Base-by-base conservation (phyloP, 164 flowering plant species). In the Sextonia rubra region DNA sequence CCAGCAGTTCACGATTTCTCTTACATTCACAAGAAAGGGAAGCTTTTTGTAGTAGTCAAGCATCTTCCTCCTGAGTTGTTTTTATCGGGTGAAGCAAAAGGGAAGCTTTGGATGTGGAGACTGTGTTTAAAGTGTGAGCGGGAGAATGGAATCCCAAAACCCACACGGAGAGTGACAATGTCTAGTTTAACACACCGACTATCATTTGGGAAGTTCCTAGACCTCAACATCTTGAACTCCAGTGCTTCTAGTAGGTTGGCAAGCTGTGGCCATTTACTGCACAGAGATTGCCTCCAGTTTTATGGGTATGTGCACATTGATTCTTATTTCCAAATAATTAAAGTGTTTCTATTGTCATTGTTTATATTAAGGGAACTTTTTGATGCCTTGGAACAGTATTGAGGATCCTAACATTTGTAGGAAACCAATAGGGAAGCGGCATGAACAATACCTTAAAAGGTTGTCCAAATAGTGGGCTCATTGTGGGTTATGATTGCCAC, bases 101-200 rank as follows among this genome's bases (percentile, higher is more conserved):
- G 94, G 68, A 91, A 91, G 76, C 80, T 96, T 68, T 96, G 99
- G 99, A 96, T 93, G 98, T 96, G 99, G 99, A 87, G 87, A 75
- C 83, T 88, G 18, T 96, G 99, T 80, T 87, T 87, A 68, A 87
- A 85, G 75, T 91, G 99, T 77, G 79, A 75, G 73, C 76, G 73
- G 60, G 49, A 32, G 52, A 81, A 79, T 71, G 88, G 88, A 20
- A 73, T 69, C 60, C 30, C 81, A 47, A 84, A 78, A 72, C 79
- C 88, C 56, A 86, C 97, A 44, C 85, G 84, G 77, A 85, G 99
- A 80, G 93, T 92, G 61, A 77, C 86, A 69, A 79, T 96, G 72
- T 93, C 97, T 14, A 73, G 76, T 78, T 82, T 85, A 71, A 85
- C 97, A 3, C 80, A 89, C 70, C 78, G 85, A 62, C 76, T 93